Evolutionary conservation across 2,329 filamentous ascomycete species (phyloP), one percentile per base, ranked within the genome.

Genomic region (Exophiala calicioides): DNA sequence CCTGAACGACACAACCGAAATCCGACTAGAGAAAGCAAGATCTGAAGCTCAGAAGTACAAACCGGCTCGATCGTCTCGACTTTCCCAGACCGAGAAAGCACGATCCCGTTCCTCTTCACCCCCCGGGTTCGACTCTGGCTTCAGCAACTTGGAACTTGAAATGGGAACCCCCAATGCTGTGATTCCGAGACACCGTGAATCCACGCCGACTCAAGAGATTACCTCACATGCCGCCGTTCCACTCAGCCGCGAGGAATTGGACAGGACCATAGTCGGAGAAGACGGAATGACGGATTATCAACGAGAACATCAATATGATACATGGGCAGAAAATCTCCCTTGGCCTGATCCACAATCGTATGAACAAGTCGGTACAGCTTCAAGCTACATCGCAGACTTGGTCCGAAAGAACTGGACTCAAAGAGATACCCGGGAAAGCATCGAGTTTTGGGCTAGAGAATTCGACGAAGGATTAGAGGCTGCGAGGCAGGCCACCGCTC

Each of bases 11-110:
- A 37, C 44, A 7, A 36, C 44, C 13, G 50, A 51, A 21, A 46
- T 43, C 24, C 31, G 50, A 36, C 29, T 56, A 26, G 47, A 53
- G 39, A 56, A 56, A 24, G 53, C 53, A 8, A 49, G 53, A 43
- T 52, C 45, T 7, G 53, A 56, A 5, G 53, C 53, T 10, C 53
- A 56, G 34, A 52, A 51, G 33, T 56, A 56, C 41, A 56, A 56
- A 30, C 53, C 53, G 2, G 50, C 36, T 12, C 44, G 41, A 26
- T 53, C 53, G 6, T 56, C 53, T 19, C 50, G 47, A 18, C 47
- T 56, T 20, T 56, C 50, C 1, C 39, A 51, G 19, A 52, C 37
- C 18, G 49, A 50, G 34, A 30, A 52, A 29, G 53, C 47, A 16
- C 38, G 53, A 39, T 56, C 53, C 3, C 49, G 50, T 20, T 56